These are phyloP conservation scores for Malassezia japonica DNA, from an alignment of 1,284 basidiomycete genomes.

Conservation along the genomic window DNA sequence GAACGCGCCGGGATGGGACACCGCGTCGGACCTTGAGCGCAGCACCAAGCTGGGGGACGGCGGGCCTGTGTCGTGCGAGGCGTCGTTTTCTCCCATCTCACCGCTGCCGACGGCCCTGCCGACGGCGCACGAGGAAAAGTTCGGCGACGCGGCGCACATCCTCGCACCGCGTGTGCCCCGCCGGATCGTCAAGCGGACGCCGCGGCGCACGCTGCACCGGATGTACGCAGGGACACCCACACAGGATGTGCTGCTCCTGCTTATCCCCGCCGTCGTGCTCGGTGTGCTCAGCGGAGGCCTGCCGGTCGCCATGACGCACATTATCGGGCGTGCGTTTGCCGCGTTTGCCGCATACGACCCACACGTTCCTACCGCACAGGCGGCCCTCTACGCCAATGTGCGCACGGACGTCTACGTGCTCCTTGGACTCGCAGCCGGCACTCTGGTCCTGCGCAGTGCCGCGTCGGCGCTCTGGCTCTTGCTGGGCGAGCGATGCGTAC, in stretches of 20 bases:
- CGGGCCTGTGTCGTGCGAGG: no score
- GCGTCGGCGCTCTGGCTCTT: slow-evolving; percentile 76
- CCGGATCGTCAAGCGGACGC: background rate
- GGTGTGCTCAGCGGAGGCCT: slow-evolving; percentile 66
- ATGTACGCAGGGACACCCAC: slow-evolving; percentile 28
- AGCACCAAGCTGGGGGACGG: background rate
- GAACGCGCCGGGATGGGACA: no score
- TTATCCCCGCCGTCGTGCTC: slow-evolving; percentile 63
- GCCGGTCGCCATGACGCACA: slow-evolving; percentile 83
- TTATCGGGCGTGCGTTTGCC: slow-evolving; percentile 76
- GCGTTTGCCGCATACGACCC: slow-evolving; percentile 58
- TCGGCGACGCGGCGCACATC: background rate
- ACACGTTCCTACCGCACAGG: slow-evolving; percentile 53
- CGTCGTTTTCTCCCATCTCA: background rate
- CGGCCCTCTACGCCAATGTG: slow-evolving; percentile 25
- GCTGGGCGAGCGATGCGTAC: slow-evolving; percentile 70
- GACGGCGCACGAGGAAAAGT: no score
- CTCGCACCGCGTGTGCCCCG: background rate
- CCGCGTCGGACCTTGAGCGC: no score
- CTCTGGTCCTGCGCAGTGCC: slow-evolving; percentile 63
- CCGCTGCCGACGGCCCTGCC: background rate
- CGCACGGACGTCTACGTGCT: slow-evolving; percentile 60
- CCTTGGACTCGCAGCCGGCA: slow-evolving; percentile 61
- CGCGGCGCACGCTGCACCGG: slow-evolving; percentile 20
- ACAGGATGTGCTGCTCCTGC: slow-evolving; percentile 22